Percentiles rank a stretch among this genome's conserved stretches.
Conservation (phyloP, 257 asterid genomes). For the Anisodus acutangulus region DNA sequence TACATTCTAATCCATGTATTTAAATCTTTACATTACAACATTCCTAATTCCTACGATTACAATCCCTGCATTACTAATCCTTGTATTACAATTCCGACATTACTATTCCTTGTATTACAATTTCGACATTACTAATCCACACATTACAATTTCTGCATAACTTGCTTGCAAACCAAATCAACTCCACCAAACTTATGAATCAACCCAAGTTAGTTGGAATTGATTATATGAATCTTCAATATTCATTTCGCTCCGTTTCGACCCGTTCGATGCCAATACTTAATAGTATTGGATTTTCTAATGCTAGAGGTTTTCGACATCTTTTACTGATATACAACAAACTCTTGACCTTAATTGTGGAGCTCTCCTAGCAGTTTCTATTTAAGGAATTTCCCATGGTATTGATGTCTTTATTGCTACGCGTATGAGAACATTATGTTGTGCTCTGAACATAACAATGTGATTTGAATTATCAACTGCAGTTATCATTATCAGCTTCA, state of each 20-base stretch:
- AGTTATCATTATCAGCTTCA: constrained; percentile 84
- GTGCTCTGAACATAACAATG: constrained; percentile 19
- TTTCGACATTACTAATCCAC: too few relatives aligned
- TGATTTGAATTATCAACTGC: constrained; percentile 43
- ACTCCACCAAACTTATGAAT: background rate
- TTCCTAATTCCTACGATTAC: too few relatives aligned
- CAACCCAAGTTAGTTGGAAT: background rate
- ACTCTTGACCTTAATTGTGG: background rate
- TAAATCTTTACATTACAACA: too few relatives aligned
- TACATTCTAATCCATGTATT: too few relatives aligned
- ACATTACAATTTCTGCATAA: background rate
- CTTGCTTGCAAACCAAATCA: background rate
- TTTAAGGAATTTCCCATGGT: background rate
- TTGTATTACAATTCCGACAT: too few relatives aligned
- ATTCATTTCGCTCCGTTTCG: background rate
- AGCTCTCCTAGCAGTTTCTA: background rate
- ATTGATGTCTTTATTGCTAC: background rate
- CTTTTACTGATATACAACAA: background rate
- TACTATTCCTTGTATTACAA: background rate
- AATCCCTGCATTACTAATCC: too few relatives aligned
- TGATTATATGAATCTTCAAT: background rate
- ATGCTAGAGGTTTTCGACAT: background rate
- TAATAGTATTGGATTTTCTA: background rate
- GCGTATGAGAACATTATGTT: constrained; percentile 16
- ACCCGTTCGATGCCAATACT: background rate